phyloP scores from a whole-genome alignment of 306 rosid genomes.

The Carpinus fangiana region DNA sequence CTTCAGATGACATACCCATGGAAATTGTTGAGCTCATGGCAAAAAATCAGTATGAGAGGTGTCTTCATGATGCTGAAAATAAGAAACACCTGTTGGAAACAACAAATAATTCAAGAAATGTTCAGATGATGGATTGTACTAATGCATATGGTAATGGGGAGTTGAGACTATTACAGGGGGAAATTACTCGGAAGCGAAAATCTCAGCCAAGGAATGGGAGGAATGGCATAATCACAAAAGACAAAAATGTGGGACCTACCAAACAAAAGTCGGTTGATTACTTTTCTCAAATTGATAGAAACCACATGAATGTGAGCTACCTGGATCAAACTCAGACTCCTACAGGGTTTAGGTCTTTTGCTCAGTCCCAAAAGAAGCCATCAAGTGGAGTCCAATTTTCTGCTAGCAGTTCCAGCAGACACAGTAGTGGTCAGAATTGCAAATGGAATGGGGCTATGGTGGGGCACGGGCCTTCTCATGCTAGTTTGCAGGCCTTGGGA shows the following conservation, averaged over 20 bases:
- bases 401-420: conserved; percentile 46
- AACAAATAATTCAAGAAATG: conserved; percentile 44
- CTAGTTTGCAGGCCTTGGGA: conserved; percentile 48
- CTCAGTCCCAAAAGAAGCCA: conserved; percentile 62
- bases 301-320: conserved; percentile 36
- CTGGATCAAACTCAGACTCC: conserved; percentile 48
- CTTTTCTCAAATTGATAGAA: conserved; percentile 45
- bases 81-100: conserved; percentile 37
- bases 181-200: conserved; percentile 44
- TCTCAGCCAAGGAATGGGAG: conserved; percentile 46
- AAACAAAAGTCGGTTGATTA: conserved; percentile 52
- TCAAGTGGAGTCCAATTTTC: conserved; percentile 57
- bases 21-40: conserved; percentile 97
- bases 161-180: conserved; percentile 42
- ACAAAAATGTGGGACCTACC: conserved; percentile 49
- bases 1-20: conserved; percentile 83
- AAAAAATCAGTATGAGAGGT: conserved; percentile 78
- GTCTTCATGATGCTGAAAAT: conserved; percentile 58
- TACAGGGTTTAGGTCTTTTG: conserved; percentile 40
- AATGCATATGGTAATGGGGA: conserved; percentile 38
- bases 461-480: conserved; percentile 49
- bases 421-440: conserved; percentile 48
- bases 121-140: conserved; percentile 40
- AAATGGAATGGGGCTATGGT: conserved; percentile 50
- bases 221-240: conserved; percentile 32